Percentiles rank a stretch among this genome's conserved stretches.
These are phyloP conservation scores for Prototheca cutis DNA, from an alignment of 163 green algal species.

Conservation along the genomic window DNA sequence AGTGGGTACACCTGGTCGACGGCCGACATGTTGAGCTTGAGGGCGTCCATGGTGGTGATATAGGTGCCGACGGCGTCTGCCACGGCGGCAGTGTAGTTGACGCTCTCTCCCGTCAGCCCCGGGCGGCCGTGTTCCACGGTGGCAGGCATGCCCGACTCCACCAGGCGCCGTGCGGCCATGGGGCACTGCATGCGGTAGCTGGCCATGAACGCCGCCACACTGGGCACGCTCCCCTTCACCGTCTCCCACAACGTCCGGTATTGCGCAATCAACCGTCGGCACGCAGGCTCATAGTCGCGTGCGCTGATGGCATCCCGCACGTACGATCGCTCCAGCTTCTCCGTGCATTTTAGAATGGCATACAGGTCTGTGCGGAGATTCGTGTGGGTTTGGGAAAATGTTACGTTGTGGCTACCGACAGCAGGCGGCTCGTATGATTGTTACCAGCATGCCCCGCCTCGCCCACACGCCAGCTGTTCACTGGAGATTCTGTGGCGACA, in stretches of 20 bases:
- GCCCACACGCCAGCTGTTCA: background rate
- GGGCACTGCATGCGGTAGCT: slow-evolving; percentile 92
- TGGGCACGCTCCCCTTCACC: slow-evolving; percentile 66
- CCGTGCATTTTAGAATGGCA: slow-evolving; percentile 87
- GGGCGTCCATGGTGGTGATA: slow-evolving; percentile 88
- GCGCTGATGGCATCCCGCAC: slow-evolving; percentile 69
- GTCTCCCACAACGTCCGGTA: slow-evolving; percentile 79
- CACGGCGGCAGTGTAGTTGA: slow-evolving; percentile 34
- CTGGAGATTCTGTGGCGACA: background rate
- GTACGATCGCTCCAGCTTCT: slow-evolving; percentile 90
- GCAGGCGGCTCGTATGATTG: too few relatives aligned
- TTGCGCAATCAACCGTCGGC: slow-evolving; percentile 82
- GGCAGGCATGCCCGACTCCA: slow-evolving; percentile 78
- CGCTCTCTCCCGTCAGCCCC: background rate
- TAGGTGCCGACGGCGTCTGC: slow-evolving; percentile 81
- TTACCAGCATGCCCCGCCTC: background rate
- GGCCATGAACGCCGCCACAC: slow-evolving; percentile 73
- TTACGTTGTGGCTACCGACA: background rate
- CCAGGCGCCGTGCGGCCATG: slow-evolving; percentile 61
- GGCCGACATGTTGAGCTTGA: slow-evolving; percentile 87
- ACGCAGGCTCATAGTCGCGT: slow-evolving; percentile 77
- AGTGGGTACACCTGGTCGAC: slow-evolving; percentile 84
- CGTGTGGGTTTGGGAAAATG: too few relatives aligned
- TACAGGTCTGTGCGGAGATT: slow-evolving; percentile 93
- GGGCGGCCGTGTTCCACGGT: slow-evolving; percentile 68